These are phyloP conservation scores for Liquidambar formosana DNA, from an alignment of 164 flowering plant species.

Conservation along the genomic window DNA sequence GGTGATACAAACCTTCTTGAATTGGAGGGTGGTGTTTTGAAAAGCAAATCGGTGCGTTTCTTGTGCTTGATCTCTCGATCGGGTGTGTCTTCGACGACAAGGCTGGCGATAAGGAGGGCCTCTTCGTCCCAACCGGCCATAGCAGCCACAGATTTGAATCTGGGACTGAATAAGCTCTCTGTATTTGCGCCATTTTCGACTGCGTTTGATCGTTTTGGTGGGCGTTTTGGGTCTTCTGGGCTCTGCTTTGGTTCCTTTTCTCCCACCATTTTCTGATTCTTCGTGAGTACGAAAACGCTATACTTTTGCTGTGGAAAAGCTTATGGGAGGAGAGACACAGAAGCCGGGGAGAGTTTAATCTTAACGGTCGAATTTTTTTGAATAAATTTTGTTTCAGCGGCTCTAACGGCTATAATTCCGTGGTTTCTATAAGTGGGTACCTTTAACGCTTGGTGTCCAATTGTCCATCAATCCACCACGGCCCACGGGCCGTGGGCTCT, in stretches of 20 bases:
- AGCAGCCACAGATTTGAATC: constrained; percentile 77
- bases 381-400: constrained; percentile 1
- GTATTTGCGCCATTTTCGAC: constrained; percentile 19
- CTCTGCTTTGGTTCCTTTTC: constrained; percentile 22
- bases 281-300: background rate
- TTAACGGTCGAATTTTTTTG: constrained; percentile 41
- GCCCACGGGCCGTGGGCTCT: too few species aligned
- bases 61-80: constrained; percentile 52
- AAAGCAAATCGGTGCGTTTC: constrained; percentile 40
- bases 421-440: background rate
- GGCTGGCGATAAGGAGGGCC: constrained; percentile 59
- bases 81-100: constrained; percentile 88
- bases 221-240: constrained; percentile 20
- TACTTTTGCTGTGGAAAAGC: background rate
- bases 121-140: constrained; percentile 99
- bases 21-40: constrained; percentile 49
- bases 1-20: constrained; percentile 58
- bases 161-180: constrained; percentile 57
- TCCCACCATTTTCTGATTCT: constrained; percentile 25
- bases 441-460: background rate
- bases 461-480: background rate
- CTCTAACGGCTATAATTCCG: constrained; percentile 31
- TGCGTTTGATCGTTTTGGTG: constrained; percentile 1
- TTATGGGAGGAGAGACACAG: constrained; percentile 8
- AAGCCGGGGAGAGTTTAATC: background rate